These are phyloP conservation scores for Diaporthe humulicola DNA, from an alignment of 2,329 filamentous ascomycete genomes.

Conservation along the genomic window DNA sequence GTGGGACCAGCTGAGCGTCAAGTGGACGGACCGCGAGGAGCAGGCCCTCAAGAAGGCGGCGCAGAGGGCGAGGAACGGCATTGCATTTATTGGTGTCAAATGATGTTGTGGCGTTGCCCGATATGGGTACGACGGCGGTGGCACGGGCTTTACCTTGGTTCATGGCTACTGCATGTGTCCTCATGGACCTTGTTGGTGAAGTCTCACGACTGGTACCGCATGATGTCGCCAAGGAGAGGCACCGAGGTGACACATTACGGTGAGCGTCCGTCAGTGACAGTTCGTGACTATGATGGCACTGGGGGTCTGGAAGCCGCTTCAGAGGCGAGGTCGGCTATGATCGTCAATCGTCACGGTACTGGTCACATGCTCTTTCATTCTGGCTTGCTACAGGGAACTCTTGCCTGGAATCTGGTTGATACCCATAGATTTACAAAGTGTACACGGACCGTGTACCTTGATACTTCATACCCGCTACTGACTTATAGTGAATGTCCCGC, in stretches of 20 bases:
- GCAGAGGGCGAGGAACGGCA: constrained; percentile 69
- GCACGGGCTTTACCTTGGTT: background rate
- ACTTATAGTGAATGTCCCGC: background rate
- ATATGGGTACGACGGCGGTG: background rate
- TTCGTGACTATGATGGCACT: background rate
- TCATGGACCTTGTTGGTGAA: background rate
- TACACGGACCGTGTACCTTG: constrained; percentile 11
- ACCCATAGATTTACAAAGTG: constrained; percentile 6
- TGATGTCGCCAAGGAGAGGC: background rate
- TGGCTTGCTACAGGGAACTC: background rate
- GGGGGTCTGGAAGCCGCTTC: background rate
- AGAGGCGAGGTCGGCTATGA: background rate
- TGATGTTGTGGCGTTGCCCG: constrained; percentile 46
- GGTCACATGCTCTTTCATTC: background rate
- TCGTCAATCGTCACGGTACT: background rate
- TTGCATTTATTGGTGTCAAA: constrained; percentile 76
- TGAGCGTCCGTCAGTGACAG: background rate
- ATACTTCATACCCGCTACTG: background rate
- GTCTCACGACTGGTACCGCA: too few species aligned
- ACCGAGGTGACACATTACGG: background rate
- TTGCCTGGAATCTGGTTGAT: constrained; percentile 22
- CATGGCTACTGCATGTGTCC: background rate
- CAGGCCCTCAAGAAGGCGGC: constrained; percentile 72
- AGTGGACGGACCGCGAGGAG: constrained; percentile 77
- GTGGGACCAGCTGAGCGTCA: constrained; percentile 76